Percentiles rank a stretch among this genome's conserved stretches.
Evolutionary conservation across 1,284 basidiomycete genomes (phyloP).

Genomic region (Fomitopsis schrenkii): DNA sequence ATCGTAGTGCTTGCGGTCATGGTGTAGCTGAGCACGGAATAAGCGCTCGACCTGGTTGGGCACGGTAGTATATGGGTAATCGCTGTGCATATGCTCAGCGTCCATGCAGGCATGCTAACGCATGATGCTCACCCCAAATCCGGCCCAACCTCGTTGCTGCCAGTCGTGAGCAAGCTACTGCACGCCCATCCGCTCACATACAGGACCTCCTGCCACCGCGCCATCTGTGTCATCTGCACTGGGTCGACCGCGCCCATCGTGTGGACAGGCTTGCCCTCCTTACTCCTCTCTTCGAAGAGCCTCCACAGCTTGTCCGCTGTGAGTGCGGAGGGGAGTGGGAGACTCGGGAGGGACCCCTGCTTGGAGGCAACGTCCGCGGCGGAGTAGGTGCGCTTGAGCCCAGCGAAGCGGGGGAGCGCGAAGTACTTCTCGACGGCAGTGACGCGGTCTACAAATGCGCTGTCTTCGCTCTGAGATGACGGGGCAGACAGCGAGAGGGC

Average conservation of each 20-base stretch:
- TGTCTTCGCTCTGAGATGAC: conserved; percentile 57
- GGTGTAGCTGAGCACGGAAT: conserved; percentile 82
- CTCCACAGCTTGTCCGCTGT: conserved; percentile 82
- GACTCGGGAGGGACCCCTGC: conserved; percentile 81
- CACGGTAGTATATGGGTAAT: conserved; percentile 94
- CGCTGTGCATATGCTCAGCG: conserved; percentile 36
- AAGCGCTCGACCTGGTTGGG: conserved; percentile 89
- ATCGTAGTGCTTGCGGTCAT: conserved; percentile 86
- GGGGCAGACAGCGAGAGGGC: conserved; percentile 61
- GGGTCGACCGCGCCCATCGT: conserved; percentile 92
- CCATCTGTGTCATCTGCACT: conserved; percentile 97
- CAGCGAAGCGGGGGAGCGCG: conserved; percentile 67
- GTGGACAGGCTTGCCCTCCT: conserved; percentile 66
- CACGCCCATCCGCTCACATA: conserved; percentile 95
- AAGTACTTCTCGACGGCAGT: conserved; percentile 73
- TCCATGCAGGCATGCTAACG: no score
- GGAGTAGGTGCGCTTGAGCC: conserved; percentile 76
- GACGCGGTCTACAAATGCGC: conserved; percentile 62
- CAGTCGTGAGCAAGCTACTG: conserved; percentile 86
- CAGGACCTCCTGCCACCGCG: conserved; percentile 88
- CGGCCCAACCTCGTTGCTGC: conserved; percentile 94
- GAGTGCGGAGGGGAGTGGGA: conserved; percentile 74
- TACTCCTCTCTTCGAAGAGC: conserved; percentile 61
- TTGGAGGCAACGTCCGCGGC: conserved; percentile 80
- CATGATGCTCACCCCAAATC: conserved; percentile 79